Evolutionary conservation across 2,329 filamentous ascomycete species (phyloP), one percentile per base, ranked within the genome.

Genomic region (Aspergillus sp.): DNA sequence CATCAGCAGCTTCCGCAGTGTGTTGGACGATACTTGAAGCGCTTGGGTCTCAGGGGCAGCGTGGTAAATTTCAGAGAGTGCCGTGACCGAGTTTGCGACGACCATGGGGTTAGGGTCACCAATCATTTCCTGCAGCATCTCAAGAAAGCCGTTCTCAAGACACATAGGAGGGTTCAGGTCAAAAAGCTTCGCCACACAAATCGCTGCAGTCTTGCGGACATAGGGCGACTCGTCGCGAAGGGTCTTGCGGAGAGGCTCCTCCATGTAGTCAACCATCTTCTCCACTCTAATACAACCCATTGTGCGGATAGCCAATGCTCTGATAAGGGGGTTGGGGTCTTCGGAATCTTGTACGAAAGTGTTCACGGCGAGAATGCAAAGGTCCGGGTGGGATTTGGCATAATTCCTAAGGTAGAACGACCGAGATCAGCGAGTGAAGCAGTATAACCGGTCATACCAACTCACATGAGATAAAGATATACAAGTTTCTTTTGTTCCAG

Each of bases 181-280:
- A 70, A 95, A 98, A 6, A 98, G 81, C 70, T 98, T 98, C 42
- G 93, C 93, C 36, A 98, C 93, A 65, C 93, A 97, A 53, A 98
- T 93, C 33, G 91, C 93, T 35, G 93, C 93, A 2, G 93, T 98
- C 74, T 98, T 98, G 57, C 93, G 87, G 48, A 98, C 93, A 67
- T 98, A 98, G 1, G 93, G 93, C 39, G 91, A 97, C 70, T 98
- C 93, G 71, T 98, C 93, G 67, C 90, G 83, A 54, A 98, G 75
- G 9, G 93, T 98, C 73, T 98, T 98, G 57, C 93, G 82, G 50
- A 98, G 71, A 10, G 93, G 93, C 62, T 98, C 93, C 68, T 97
- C 93, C 91, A 98, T 97, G 68, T 98, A 98, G 65, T 98, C 93
- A 53, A 97, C 89, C 89, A 98, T 98, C 71, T 98, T 98, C 57